Evolutionary conservation across 352 stramenopile genomes (phyloP), one percentile per base, ranked within the genome.

Genomic region (Phytophthora palmivora): DNA sequence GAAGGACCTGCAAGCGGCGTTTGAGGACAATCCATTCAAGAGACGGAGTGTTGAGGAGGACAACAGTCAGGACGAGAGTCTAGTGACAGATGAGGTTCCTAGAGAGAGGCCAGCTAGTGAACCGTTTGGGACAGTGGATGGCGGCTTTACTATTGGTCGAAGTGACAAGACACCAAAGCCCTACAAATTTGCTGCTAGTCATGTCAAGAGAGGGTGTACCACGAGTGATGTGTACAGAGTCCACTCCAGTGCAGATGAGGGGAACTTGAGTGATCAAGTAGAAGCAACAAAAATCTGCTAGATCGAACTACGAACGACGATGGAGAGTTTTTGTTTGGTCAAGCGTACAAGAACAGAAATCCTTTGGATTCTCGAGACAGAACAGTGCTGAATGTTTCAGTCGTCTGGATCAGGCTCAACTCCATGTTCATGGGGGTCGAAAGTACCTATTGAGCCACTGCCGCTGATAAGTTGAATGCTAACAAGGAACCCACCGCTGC

Each of bases 331-430:
- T 16, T 67, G 22, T 71, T 74, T 58, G 69, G 63, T 28, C 51
- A 63, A 61, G 45, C 42, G 6, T 77, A 74, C 45, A 77, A 72
- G 39, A 70, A 71, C 38, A 53, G 64, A 48, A 70, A 67, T 28
- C 19, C 63, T 65, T 59, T 59, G 7, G 9, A 0, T 65, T 58
- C 18, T 48, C 32, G 2, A 44, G 33, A 30, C 39, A 59, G 62
- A 63, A 36, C 14, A 62, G 42, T 8, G 67, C 19, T 8, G 51
- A 58, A 4, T 50, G 14, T 39, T 57, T 39, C 33, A 44, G 4
- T 46, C 50, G 5, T 33, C 36, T 42, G 45, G 22, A 26, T 45
- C 42, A 9, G 8, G 6, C 28, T 22, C 45, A 39, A 21, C 28
- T 51, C 5, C 30, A 28, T 33, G 14, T 19, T 45, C 44, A 19